phyloP scores from a whole-genome alignment of 306 rosid genomes.

The Carpinus viminea region DNA sequence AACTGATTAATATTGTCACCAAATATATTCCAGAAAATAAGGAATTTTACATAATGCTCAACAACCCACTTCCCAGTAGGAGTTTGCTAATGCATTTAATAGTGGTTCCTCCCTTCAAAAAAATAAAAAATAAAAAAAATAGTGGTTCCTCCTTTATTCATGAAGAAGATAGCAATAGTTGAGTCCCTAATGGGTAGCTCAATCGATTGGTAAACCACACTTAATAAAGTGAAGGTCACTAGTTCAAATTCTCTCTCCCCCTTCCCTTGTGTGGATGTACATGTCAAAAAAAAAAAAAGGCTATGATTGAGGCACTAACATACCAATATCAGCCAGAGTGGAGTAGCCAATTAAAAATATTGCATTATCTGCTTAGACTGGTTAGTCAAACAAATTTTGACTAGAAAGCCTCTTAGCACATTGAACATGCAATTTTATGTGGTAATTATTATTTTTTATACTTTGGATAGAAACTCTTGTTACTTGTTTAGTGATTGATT shows the following conservation, averaged over 20 bases:
- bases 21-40: not conserved
- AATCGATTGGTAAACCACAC: too few species aligned
- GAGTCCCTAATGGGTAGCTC: too few species aligned
- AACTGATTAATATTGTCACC: conserved; percentile 3
- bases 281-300: too few species aligned
- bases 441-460: too few species aligned
- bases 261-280: too few species aligned
- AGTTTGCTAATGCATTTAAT: not conserved
- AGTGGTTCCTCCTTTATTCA: not conserved
- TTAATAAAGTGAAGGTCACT: too few species aligned
- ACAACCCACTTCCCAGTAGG: not conserved
- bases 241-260: too few species aligned
- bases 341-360: not conserved
- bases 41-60: not conserved
- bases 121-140: too few species aligned
- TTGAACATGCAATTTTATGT: not conserved
- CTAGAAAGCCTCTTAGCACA: not conserved
- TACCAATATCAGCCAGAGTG: not conserved
- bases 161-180: not conserved
- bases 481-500: too few species aligned
- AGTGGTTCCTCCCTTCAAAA: too few species aligned
- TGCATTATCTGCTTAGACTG: not conserved
- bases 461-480: too few species aligned
- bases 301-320: not conserved
- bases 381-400: not conserved